phyloP scores from a whole-genome alignment of 2,329 filamentous ascomycete genomes.

The Elsinoe arachidis region DNA sequence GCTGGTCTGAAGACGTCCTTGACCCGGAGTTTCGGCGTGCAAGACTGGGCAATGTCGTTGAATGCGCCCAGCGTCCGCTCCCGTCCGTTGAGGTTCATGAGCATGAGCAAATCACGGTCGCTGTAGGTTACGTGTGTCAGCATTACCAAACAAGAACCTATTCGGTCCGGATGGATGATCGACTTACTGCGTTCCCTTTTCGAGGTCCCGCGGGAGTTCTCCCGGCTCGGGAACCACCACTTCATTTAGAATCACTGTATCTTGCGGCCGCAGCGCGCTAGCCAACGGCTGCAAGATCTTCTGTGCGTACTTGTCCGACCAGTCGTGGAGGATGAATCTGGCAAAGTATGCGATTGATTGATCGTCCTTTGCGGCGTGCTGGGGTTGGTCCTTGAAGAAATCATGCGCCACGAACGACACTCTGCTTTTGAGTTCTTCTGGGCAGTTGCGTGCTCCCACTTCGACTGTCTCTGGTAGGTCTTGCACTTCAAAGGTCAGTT shows the following conservation, averaged over 20 bases:
- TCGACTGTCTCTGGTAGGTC: constrained; percentile 20
- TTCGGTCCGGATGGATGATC: not conserved
- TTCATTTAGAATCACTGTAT: constrained; percentile 20
- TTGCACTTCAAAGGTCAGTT: constrained; percentile 19
- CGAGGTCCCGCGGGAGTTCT: constrained; percentile 16
- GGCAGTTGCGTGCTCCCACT: constrained; percentile 19
- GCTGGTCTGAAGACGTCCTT: constrained; percentile 16
- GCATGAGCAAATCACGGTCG: constrained; percentile 21
- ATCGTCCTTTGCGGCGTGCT: constrained; percentile 22
- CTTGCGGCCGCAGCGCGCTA: constrained; percentile 16
- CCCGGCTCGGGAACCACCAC: constrained; percentile 19
- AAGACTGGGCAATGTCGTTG: constrained; percentile 15
- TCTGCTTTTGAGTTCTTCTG: constrained; percentile 13
- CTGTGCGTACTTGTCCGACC: constrained; percentile 20
- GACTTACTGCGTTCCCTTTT: constrained; percentile 19
- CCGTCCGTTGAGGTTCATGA: constrained; percentile 21
- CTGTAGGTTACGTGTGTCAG: not conserved
- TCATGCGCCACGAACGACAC: constrained; percentile 19
- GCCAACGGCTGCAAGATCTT: constrained; percentile 19
- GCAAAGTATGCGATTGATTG: constrained; percentile 20
- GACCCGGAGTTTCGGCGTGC: constrained; percentile 17
- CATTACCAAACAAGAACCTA: not conserved
- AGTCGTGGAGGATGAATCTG: constrained; percentile 21
- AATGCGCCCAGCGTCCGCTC: constrained; percentile 19
- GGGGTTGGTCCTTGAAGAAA: constrained; percentile 26